Percentiles rank a stretch among this genome's conserved stretches.
phyloP scores from a whole-genome alignment of 2,329 filamentous ascomycete genomes.

The Scleromitrula shiraiana region DNA sequence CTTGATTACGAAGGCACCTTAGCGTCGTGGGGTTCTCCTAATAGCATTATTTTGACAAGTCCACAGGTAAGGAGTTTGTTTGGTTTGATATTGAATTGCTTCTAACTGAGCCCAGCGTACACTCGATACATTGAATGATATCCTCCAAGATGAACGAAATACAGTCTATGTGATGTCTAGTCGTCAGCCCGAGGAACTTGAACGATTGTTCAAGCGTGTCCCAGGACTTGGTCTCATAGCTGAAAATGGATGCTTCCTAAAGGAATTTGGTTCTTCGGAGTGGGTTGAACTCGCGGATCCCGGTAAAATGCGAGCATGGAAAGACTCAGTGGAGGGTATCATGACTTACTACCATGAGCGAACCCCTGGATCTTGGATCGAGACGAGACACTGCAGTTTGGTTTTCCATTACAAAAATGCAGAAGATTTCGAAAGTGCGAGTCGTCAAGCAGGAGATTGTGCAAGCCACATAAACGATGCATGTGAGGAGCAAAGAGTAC shows the following conservation, averaged over 20 bases:
- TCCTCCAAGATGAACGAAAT: conserved; percentile 73
- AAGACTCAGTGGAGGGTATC: conserved; percentile 72
- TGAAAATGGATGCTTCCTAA: conserved; percentile 89
- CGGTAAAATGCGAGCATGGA: conserved; percentile 67
- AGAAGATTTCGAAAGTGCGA: conserved; percentile 67
- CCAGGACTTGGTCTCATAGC: conserved; percentile 83
- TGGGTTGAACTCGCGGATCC: conserved; percentile 77
- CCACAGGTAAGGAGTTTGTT: conserved; percentile 46
- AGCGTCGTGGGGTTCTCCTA: conserved; percentile 77
- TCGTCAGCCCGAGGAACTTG: conserved; percentile 77
- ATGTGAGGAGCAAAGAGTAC: conserved; percentile 74
- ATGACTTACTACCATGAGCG: conserved; percentile 85
- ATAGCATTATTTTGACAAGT: conserved; percentile 76
- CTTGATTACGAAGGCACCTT: conserved; percentile 92
- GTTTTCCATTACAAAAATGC: conserved; percentile 85
- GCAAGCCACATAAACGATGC: conserved; percentile 94
- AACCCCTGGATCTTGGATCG: conserved; percentile 78
- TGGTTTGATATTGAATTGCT: not conserved
- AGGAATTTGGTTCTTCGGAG: conserved; percentile 54
- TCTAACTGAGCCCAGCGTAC: conserved; percentile 49
- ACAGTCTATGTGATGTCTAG: conserved; percentile 92
- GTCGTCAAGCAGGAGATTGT: conserved; percentile 78
- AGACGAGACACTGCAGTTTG: conserved; percentile 85
- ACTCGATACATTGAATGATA: conserved; percentile 71
- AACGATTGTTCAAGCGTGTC: conserved; percentile 75